Evolutionary conservation across 495 filamentous ascomycete genomes (phyloP), one percentile per base, ranked within the genome.

Genomic region (Melanomma pulvis-pyrius): DNA sequence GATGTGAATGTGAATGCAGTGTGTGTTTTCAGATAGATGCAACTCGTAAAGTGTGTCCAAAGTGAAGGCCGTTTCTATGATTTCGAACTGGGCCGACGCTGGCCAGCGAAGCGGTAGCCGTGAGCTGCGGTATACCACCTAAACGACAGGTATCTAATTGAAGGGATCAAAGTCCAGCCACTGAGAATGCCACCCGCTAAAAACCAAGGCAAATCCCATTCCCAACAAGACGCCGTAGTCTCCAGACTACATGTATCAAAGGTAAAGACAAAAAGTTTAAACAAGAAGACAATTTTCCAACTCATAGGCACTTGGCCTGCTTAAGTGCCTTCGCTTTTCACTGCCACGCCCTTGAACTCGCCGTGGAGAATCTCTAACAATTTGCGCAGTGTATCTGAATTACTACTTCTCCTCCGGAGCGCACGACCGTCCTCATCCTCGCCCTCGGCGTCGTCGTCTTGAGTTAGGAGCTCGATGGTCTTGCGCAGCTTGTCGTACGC

Each of bases 401-500:
- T 70, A 48, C 63, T 72, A 17, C 60, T 65, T 41, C 48, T 44
- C 48, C 61, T 44, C 25, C 63, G 53, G 1, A 55, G 46, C 26
- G 30, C 30, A 50, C 26, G 53, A 12, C 61, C 61, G n/a, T 67
- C 65, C 26, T 64, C 67, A n/a, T 64, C 69, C 25, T 57, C 61
- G 29, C 60, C 65, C 26, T 69, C 66, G n/a, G 69, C 70, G 30
- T 67, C 64, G 29, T 74, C 69, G 39, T 66, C 65, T 29, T 67
- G 56, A 11, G 71, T 73, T 13, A 75, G 65, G 30, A 75, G 61
- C 56, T 75, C 73, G 39, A 75, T 71, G 22, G 71, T 73, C 65
- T 71, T 71, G 30, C 73, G 73, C 22, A 75, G 62, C 65, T 75
- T 75, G 1, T 75, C 71, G 63, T 75, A 75, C 25, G 71, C 65